Conservation (phyloP, 371 early-diverging fungal genomes). For the Funneliformis caledonium region DNA sequence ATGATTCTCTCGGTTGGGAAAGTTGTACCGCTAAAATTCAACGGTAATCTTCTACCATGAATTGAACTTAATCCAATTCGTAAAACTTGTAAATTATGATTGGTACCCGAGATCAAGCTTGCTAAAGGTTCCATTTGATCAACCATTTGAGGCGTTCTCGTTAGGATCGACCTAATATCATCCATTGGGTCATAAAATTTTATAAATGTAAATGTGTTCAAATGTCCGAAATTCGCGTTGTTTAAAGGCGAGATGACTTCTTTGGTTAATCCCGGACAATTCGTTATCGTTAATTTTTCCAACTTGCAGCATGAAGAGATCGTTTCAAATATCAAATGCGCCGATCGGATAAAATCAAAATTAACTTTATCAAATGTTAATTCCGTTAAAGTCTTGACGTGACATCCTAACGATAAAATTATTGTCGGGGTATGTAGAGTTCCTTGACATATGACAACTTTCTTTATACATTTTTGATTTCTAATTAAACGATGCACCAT, state of each 20-base stretch:
- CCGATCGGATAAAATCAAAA: not conserved
- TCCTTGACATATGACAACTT: not conserved
- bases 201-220: not conserved
- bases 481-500: not conserved
- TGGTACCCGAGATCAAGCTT: not conserved
- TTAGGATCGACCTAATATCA: not conserved
- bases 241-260: not conserved
- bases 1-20: not conserved
- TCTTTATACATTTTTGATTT: not conserved
- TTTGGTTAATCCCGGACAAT: not conserved
- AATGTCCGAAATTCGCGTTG: not conserved
- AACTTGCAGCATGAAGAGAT: not conserved
- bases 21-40: not conserved
- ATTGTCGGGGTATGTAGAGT: not conserved
- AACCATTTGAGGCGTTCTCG: not conserved
- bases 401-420: not conserved
- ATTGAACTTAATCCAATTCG: not conserved
- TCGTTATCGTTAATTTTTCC: not conserved
- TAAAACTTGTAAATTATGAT: not conserved
- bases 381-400: not conserved
- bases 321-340: not conserved
- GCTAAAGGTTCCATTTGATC: not conserved
- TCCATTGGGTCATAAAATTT: not conserved
- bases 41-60: not conserved
- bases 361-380: not conserved